Percentiles rank a stretch among this genome's conserved stretches.
Evolutionary conservation across 192 early-diverging fungal genomes (phyloP).

Genomic region (Coemansia sp.): DNA sequence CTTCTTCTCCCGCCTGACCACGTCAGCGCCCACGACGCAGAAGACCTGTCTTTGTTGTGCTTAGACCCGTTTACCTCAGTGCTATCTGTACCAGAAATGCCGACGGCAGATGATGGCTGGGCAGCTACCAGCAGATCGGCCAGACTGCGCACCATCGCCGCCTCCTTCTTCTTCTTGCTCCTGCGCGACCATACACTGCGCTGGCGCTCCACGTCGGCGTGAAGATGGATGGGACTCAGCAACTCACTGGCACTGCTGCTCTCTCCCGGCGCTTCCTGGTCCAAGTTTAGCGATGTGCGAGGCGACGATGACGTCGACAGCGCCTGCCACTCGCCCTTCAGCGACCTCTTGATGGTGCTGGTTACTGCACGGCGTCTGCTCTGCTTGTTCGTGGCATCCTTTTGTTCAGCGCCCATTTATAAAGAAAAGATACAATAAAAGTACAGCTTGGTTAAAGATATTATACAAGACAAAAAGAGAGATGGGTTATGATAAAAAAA

Average conservation of each 20-base stretch:
- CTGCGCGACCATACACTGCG: conserved; percentile 3
- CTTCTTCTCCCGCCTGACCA: neutral
- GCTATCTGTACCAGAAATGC: neutral
- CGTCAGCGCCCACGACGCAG: neutral
- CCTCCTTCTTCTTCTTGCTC: neutral
- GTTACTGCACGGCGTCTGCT: conserved; percentile 7
- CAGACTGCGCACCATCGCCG: conserved; percentile 14
- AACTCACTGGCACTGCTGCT: neutral
- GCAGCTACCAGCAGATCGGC: conserved; percentile 17
- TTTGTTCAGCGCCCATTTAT: conserved; percentile 3
- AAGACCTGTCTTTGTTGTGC: neutral
- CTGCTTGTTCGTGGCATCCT: conserved; percentile 4
- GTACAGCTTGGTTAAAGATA: neutral
- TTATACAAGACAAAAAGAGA: neutral
- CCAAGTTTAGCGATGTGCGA: neutral
- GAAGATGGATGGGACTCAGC: neutral
- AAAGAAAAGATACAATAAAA: neutral
- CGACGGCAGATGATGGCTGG: neutral
- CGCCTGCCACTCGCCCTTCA: conserved; percentile 7
- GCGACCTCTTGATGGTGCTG: conserved; percentile 6
- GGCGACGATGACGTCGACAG: conserved; percentile 1
- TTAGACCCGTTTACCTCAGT: neutral
- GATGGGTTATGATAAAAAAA: neutral
- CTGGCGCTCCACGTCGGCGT: neutral
- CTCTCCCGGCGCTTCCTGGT: neutral